Evolutionary conservation across 2,329 filamentous ascomycete species (phyloP).

Genomic region (Penicillium sp.): DNA sequence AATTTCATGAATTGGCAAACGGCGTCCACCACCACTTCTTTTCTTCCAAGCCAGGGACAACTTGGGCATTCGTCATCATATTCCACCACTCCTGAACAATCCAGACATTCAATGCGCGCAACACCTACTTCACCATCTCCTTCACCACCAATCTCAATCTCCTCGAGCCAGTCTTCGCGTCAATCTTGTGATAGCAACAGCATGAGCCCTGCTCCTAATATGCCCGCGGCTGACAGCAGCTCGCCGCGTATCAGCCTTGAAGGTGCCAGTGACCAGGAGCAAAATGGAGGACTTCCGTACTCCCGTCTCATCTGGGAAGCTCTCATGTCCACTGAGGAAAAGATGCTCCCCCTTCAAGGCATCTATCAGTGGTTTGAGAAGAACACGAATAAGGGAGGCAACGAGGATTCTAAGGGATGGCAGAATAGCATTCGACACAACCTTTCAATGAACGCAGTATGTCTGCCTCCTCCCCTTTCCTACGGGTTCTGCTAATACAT

Average conservation of each 20-base stretch:
- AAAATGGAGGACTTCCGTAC: slow-evolving; percentile 66
- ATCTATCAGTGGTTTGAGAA: slow-evolving; percentile 89
- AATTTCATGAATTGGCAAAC: slow-evolving; percentile 20
- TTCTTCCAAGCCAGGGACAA: slow-evolving; percentile 8
- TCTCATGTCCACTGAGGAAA: slow-evolving; percentile 66
- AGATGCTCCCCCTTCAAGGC: slow-evolving; percentile 78
- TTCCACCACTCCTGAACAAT: slow-evolving; percentile 12
- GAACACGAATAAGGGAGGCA: slow-evolving; percentile 75
- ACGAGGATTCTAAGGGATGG: slow-evolving; percentile 71
- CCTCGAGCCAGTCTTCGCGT: slow-evolving; percentile 27
- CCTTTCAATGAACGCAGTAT: slow-evolving; percentile 90
- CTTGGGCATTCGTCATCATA: slow-evolving; percentile 14
- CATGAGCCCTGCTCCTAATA: slow-evolving; percentile 14
- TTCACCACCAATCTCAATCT: slow-evolving; percentile 30
- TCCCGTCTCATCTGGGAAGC: slow-evolving; percentile 79
- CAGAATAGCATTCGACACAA: slow-evolving; percentile 96
- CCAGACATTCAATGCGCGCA: slow-evolving; percentile 11
- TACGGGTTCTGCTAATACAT: neutral
- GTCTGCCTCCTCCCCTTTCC: slow-evolving; percentile 36
- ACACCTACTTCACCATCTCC: slow-evolving; percentile 27
- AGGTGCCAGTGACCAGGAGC: slow-evolving; percentile 32
- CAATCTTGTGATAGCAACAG: slow-evolving; percentile 16
- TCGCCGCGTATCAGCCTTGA: slow-evolving; percentile 29
- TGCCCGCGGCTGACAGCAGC: slow-evolving; percentile 19
- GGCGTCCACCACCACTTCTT: slow-evolving; percentile 8